Base-by-base conservation (phyloP, 2,329 filamentous ascomycete species). In the Teratosphaeria destructans region DNA sequence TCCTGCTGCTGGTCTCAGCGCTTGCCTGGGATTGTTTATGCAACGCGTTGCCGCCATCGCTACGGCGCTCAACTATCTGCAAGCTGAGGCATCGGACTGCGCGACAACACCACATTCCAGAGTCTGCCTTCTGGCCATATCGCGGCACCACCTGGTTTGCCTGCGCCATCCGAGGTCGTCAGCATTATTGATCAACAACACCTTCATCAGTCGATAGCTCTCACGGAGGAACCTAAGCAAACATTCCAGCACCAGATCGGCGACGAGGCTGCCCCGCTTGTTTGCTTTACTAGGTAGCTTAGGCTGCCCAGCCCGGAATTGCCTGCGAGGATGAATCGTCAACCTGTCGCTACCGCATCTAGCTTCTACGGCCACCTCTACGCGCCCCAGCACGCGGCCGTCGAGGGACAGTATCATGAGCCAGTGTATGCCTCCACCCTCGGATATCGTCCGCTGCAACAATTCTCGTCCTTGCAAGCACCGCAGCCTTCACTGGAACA, bases 391-490 rank as follows among this genome's bases (percentile, higher is more conserved):
- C 16, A 49, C 43, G 43, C 43, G 43, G 54, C 59, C 56, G 54
- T 59, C 43, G 60, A 65, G 58, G 63, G 61, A 58, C 61, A 62
- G 52, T 68, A 71, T 61, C 67, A 70, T 66, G 65, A 69, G 53
- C 64, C 64, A 69, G 70, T 67, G 73, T 72, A 67, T 64, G 63
- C 66, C 11, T 26, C 34, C 39, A 65, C 71, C 66, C 71, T 73
- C 68, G 70, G 68, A 64, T 75, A 74, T 63, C 68, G 68, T 64
- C 64, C 68, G 62, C 64, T 71, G 66, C 72, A 61, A n/a, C 70
- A 61, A n/a, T 70, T 75, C 68, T 71, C 74, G 62, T 23, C 23
- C 23, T 68, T 74, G 68, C 74, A 73, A 70, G 68, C 73, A 63
- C 59, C 59, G 49, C 61, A 62, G n/a, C 57, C 59, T 35, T 58